phyloP scores from a whole-genome alignment of 1,139 yeast species.

The Yamadazyma triangularis region DNA sequence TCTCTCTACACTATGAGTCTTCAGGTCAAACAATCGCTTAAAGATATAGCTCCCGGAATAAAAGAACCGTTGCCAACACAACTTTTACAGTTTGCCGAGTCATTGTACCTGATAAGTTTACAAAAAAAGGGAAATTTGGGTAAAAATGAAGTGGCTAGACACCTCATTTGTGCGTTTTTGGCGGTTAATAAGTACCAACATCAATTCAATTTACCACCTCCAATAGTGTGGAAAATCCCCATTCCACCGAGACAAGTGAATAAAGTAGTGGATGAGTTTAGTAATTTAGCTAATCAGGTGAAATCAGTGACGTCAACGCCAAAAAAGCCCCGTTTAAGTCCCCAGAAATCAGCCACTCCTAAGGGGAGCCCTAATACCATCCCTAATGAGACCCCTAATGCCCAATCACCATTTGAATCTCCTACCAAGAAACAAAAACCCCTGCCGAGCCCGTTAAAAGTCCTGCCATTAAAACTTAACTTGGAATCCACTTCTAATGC shows the following conservation, averaged over 20 bases:
- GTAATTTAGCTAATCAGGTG: constrained; percentile 26
- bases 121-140: constrained; percentile 44
- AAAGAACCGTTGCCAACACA: constrained; percentile 45
- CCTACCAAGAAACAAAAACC: constrained; percentile 4
- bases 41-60: constrained; percentile 49
- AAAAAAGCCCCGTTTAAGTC: constrained; percentile 4
- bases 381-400: neutral
- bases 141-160: constrained; percentile 57
- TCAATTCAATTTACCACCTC: constrained; percentile 42
- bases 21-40: constrained; percentile 30
- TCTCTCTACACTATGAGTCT: too few relatives aligned
- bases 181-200: constrained; percentile 49
- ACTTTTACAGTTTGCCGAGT: constrained; percentile 44
- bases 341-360: neutral
- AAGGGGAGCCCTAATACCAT: neutral
- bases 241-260: constrained; percentile 46
- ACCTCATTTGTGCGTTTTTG: constrained; percentile 60
- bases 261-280: constrained; percentile 42
- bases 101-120: constrained; percentile 50
- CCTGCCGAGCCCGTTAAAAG: too few relatives aligned
- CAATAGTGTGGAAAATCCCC: constrained; percentile 50
- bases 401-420: constrained; percentile 1
- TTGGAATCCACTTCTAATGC: constrained; percentile 4
- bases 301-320: constrained; percentile 33
- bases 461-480: too few relatives aligned